Evolutionary conservation across 805 yeast species (phyloP).

Genomic region (Cyberlindnera saturnus): DNA sequence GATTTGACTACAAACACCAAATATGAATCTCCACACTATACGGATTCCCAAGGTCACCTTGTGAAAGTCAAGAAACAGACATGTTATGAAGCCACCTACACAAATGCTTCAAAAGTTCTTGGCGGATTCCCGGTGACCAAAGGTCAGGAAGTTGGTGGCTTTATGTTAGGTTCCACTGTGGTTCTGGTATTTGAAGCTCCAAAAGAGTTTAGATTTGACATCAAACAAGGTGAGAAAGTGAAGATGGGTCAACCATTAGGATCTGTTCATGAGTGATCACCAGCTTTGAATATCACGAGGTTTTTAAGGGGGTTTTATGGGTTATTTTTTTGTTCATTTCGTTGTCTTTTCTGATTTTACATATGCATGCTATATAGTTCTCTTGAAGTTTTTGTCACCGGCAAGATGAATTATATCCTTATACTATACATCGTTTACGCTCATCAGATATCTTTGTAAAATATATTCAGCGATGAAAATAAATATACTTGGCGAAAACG

Average conservation of each 20-base stretch:
- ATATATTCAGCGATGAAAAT: no score
- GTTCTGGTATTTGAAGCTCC: conserved; percentile 97
- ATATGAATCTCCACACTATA: conserved; percentile 39
- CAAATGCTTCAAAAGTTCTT: conserved; percentile 64
- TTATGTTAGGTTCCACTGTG: conserved; percentile 93
- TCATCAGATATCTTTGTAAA: no score
- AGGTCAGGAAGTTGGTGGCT: conserved; percentile 97
- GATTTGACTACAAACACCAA: conserved; percentile 79
- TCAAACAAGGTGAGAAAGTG: conserved; percentile 69
- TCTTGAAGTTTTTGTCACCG: no score
- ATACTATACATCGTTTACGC: no score
- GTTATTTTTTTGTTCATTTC: background rate
- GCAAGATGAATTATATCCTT: no score
- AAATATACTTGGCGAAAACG: no score
- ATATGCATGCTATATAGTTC: background rate
- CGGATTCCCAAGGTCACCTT: conserved; percentile 12
- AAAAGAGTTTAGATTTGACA: conserved; percentile 59
- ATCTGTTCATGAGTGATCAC: conserved; percentile 11
- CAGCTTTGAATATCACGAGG: background rate
- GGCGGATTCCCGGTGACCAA: conserved; percentile 85
- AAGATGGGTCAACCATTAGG: conserved; percentile 84
- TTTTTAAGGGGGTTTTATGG: background rate
- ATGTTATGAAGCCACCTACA: conserved; percentile 91
- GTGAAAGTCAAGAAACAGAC: conserved; percentile 60
- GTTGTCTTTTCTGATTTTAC: background rate